Base-by-base conservation (phyloP, 2,329 filamentous ascomycete species). In the Seiridium unicorne region DNA sequence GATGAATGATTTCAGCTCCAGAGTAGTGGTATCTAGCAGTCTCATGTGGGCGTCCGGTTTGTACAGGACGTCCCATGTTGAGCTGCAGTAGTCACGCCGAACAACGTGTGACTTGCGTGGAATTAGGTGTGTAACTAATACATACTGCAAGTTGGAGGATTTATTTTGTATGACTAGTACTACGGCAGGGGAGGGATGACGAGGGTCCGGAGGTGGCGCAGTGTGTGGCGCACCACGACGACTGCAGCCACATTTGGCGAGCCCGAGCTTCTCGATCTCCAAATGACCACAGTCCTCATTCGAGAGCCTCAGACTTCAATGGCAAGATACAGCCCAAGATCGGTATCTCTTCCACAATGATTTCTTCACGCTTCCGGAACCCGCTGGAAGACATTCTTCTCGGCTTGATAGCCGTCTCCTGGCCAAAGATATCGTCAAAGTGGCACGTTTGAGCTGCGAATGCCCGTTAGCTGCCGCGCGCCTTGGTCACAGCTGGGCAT, bases 391-490 rank as follows among this genome's bases (percentile, higher is more conserved):
- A 31, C 32, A 36, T 51, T n/a, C 2, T 11, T 32, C 44, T 38
- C 44, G 36, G 7, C 34, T 2, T 10, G 13, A 10, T 13, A 31
- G 26, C 18, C 11, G 8, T n/a, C 31, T 9, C 5, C 35, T 31
- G 32, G 35, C n/a, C 47, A 44, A 32, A 26, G 18, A 51, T 6
- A 31, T 36, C 44, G 46, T 11, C 55, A 47, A 42, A 58, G 55
- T 58, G 34, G 44, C 46, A 60, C 55, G 54, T 26, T 47, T 53
- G 59, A 10, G 40, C 46, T 57, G 42, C 55, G 48, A 51, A 32
- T 42, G 59, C 46, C 42, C 47, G 54, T 51, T 54, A 49, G 54
- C 34, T 54, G 55, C 49, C 47, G 46, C 54, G 40, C 40, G 44
- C 47, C n/a, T 34, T 48, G 47, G 47, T 40, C 40, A 36, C 55